Evolutionary conservation across 164 flowering plant genomes (phyloP).

Genomic region (Paratinospora sagittata): DNA sequence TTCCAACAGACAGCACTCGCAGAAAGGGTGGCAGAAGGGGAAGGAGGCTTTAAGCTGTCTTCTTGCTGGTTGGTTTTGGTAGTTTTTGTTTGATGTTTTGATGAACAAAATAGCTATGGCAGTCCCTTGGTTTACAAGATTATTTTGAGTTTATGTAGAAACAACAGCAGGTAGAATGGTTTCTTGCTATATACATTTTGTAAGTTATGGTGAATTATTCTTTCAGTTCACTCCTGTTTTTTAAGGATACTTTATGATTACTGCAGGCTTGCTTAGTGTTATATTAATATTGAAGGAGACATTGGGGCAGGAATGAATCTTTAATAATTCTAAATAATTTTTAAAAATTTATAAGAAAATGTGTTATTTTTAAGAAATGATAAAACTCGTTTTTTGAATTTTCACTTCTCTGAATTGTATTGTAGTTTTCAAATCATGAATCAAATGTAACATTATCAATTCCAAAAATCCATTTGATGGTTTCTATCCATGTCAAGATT

Average conservation of each 20-base stretch:
- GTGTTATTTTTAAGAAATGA: too few relatives aligned
- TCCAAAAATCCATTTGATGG: too few relatives aligned
- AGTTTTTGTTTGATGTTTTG: constrained; percentile 6
- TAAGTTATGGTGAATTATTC: not conserved
- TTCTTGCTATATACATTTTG: not conserved
- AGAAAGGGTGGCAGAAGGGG: constrained; percentile 93
- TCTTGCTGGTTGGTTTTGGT: not conserved
- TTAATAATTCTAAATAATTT: too few relatives aligned
- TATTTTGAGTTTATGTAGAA: not conserved
- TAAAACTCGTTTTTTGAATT: too few relatives aligned
- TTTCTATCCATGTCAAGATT: too few relatives aligned
- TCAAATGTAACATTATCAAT: too few relatives aligned
- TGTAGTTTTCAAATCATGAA: too few relatives aligned
- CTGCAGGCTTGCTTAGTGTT: not conserved
- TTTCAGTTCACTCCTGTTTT: not conserved
- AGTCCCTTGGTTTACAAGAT: not conserved
- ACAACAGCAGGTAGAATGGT: not conserved
- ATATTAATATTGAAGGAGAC: not conserved
- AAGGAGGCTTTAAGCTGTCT: constrained; percentile 52
- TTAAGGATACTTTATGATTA: not conserved
- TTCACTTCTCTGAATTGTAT: too few relatives aligned
- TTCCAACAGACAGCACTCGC: constrained; percentile 86
- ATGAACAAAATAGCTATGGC: not conserved
- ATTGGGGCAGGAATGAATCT: not conserved
- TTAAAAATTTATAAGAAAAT: too few relatives aligned